Conservation (phyloP, 768 basidiomycete genomes). For the Collybia nuda region DNA sequence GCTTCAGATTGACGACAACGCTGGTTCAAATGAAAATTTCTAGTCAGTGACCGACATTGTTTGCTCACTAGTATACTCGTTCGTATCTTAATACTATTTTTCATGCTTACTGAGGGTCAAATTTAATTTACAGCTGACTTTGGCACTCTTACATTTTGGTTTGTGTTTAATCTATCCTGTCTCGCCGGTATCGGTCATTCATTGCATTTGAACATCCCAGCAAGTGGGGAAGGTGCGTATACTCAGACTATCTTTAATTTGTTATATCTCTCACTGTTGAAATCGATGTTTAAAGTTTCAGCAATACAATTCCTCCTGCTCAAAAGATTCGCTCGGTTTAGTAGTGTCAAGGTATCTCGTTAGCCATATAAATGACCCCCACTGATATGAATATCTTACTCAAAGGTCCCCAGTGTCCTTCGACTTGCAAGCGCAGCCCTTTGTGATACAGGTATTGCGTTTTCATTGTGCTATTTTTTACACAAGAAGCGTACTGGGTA, state of each 20-base stretch:
- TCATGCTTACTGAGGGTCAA: neutral
- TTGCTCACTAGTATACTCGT: conserved; percentile 21
- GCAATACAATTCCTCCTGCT: conserved; percentile 26
- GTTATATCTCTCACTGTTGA: too few species aligned
- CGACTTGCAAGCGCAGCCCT: conserved; percentile 28
- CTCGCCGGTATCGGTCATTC: neutral
- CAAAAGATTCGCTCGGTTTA: conserved; percentile 19
- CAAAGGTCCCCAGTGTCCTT: conserved; percentile 26
- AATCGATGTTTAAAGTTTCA: conserved; percentile 17
- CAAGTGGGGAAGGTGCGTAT: conserved; percentile 26
- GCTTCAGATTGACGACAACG: neutral
- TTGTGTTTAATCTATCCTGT: neutral
- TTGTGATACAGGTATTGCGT: conserved; percentile 30
- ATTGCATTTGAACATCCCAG: conserved; percentile 9
- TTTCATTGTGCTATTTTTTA: conserved; percentile 27
- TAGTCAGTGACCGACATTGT: conserved; percentile 22
- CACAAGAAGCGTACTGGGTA: conserved; percentile 31
- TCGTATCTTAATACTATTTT: neutral
- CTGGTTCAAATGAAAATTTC: neutral
- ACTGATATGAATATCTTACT: neutral
- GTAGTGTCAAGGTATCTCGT: conserved; percentile 24
- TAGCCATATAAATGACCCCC: neutral
- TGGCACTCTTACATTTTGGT: conserved; percentile 29
- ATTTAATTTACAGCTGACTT: conserved; percentile 13
- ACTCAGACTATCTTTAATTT: neutral